phyloP scores from a whole-genome alignment of 345 rosid genomes.

The Populus davidiana region DNA sequence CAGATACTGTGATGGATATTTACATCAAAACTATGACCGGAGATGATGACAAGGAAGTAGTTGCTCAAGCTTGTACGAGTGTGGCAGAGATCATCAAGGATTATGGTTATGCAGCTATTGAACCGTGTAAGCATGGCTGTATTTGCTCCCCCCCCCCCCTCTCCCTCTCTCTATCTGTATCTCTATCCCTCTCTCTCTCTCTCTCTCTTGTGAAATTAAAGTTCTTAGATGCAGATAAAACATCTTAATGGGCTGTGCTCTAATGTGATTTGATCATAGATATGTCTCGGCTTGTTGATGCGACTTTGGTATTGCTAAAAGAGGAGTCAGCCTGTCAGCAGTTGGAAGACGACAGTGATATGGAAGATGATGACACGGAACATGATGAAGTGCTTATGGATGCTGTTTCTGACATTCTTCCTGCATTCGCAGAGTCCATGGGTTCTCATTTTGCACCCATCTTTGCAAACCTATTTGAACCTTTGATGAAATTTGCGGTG shows the following conservation, averaged over 20 bases:
- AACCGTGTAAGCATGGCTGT: slow-evolving; percentile 67
- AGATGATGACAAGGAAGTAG: slow-evolving; percentile 98
- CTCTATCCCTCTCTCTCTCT: background rate
- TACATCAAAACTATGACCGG: slow-evolving; percentile 78
- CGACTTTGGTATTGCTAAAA: slow-evolving; percentile 62
- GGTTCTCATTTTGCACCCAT: slow-evolving; percentile 88
- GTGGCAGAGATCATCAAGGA: slow-evolving; percentile 81
- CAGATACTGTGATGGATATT: slow-evolving; percentile 77
- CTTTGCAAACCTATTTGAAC: slow-evolving; percentile 79
- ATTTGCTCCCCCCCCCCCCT: background rate
- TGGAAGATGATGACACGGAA: slow-evolving; percentile 67
- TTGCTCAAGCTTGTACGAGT: slow-evolving; percentile 90
- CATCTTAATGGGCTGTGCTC: slow-evolving; percentile 6
- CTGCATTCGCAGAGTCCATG: slow-evolving; percentile 95
- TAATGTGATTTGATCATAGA: slow-evolving; percentile 41
- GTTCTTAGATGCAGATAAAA: slow-evolving; percentile 1
- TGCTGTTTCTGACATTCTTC: slow-evolving; percentile 97
- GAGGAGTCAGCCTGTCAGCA: slow-evolving; percentile 94
- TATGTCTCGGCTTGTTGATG: slow-evolving; percentile 71
- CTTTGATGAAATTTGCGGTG: slow-evolving; percentile 94
- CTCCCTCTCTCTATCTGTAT: background rate
- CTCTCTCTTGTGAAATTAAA: background rate
- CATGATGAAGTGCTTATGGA: slow-evolving; percentile 99
- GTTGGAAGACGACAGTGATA: slow-evolving; percentile 68
- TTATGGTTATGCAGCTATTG: slow-evolving; percentile 69